phyloP scores from a whole-genome alignment of 169 alveolate species.

The Cystoisospora suis region DNA sequence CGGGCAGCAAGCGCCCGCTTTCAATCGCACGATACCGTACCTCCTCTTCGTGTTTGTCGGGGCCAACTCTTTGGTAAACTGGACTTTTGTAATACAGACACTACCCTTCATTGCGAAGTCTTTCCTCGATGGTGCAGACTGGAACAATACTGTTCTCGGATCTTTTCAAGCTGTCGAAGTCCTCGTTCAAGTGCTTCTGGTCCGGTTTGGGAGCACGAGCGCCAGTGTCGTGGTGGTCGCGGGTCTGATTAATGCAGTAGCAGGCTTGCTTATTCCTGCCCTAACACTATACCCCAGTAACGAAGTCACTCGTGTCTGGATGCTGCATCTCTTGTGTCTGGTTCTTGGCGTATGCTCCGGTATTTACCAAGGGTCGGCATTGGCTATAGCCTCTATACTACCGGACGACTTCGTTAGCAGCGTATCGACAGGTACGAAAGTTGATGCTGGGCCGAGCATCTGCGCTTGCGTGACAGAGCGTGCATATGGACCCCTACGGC shows the following conservation, averaged over 20 bases:
- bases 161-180: slow-evolving; percentile 23
- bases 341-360: slow-evolving; percentile 31
- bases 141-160: slow-evolving; percentile 32
- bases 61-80: not conserved
- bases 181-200: not conserved
- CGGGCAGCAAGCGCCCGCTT: too few species aligned
- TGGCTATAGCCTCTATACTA: not conserved
- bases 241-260: slow-evolving; percentile 12
- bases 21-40: not conserved
- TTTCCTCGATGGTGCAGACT: not conserved
- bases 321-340: slow-evolving; percentile 18
- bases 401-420: slow-evolving; percentile 1
- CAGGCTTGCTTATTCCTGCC: not conserved
- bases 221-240: not conserved
- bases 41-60: slow-evolving; percentile 13
- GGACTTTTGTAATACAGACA: slow-evolving; percentile 16
- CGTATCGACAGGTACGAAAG: not conserved
- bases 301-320: not conserved
- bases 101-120: slow-evolving; percentile 16
- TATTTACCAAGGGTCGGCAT: slow-evolving; percentile 5
- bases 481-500: too few species aligned
- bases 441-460: too few species aligned
- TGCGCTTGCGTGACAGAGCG: too few species aligned
- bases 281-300: not conserved
- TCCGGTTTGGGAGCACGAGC: not conserved